These are phyloP conservation scores for Rhodotorula sp. DNA, from an alignment of 1,284 basidiomycete genomes.

Conservation along the genomic window DNA sequence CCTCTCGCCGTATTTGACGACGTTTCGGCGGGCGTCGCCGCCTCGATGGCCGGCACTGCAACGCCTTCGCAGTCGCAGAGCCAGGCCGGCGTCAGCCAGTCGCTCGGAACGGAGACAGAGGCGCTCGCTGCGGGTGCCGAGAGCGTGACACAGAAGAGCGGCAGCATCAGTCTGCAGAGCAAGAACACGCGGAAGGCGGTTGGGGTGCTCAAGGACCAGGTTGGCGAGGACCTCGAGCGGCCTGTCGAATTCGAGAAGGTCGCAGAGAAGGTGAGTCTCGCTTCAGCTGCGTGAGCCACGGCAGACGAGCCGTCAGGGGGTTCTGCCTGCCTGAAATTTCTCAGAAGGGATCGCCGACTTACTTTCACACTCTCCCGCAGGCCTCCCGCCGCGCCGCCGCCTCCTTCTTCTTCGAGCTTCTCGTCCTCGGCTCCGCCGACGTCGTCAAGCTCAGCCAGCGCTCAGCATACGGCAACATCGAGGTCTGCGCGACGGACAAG, in stretches of 20 bases:
- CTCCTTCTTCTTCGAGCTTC: slow-evolving; percentile 95
- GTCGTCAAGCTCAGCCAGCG: slow-evolving; percentile 75
- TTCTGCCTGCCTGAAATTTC: no score
- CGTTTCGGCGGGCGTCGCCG: slow-evolving; percentile 4
- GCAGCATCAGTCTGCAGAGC: slow-evolving; percentile 38
- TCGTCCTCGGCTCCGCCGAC: slow-evolving; percentile 89
- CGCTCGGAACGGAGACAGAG: slow-evolving; percentile 30
- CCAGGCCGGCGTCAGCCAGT: slow-evolving; percentile 14
- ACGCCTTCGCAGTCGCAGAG: neutral
- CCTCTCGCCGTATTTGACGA: slow-evolving; percentile 38
- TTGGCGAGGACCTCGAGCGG: slow-evolving; percentile 49
- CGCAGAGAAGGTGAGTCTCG: slow-evolving; percentile 63
- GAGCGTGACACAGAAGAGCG: slow-evolving; percentile 23
- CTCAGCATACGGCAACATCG: slow-evolving; percentile 74
- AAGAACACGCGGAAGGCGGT: slow-evolving; percentile 89
- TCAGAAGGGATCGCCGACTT: no score
- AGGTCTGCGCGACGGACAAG: slow-evolving; percentile 74
- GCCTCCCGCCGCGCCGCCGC: slow-evolving; percentile 86
- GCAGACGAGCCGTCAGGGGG: neutral
- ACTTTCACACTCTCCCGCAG: slow-evolving; percentile 52
- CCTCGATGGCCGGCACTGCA: neutral
- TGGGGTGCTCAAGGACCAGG: slow-evolving; percentile 74
- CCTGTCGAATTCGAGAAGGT: slow-evolving; percentile 67
- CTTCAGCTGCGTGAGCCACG: no score
- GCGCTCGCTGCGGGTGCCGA: slow-evolving; percentile 15